A percentile compares a stretch with the other conserved stretches of the same genome.
Evolutionary conservation across 2,329 filamentous ascomycete species (phyloP).

Genomic region (Corynespora cassiicola): DNA sequence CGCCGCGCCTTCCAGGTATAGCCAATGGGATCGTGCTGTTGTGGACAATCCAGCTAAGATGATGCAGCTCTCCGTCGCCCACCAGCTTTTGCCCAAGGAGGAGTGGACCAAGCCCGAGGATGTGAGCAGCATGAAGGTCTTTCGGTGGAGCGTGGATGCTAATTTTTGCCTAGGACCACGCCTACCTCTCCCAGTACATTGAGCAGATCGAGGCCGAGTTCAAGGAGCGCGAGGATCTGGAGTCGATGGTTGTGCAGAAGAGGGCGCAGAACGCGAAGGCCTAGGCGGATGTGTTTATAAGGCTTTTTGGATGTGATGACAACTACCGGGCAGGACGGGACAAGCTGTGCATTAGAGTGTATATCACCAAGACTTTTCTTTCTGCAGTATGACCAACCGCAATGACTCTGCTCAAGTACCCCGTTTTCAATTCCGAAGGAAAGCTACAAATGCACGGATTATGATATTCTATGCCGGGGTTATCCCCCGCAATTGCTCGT

Average conservation of each 20-base stretch:
- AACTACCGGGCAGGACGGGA: conserved; percentile 15
- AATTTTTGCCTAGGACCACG: conserved; percentile 60
- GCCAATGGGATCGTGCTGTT: background rate
- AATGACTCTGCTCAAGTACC: no score
- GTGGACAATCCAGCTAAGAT: conserved; percentile 20
- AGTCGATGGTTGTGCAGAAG: conserved; percentile 67
- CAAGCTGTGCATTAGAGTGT: conserved; percentile 49
- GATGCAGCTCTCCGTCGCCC: conserved; percentile 67
- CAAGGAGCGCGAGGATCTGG: conserved; percentile 72
- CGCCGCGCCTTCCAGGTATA: conserved; percentile 89
- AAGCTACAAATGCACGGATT: no score
- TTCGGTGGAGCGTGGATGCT: conserved; percentile 12
- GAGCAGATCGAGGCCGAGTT: conserved; percentile 71
- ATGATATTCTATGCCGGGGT: no score
- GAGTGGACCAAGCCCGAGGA: conserved; percentile 74
- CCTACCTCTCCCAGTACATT: conserved; percentile 73
- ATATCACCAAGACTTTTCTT: conserved; percentile 39
- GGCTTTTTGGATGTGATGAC: conserved; percentile 14
- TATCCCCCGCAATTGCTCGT: no score
- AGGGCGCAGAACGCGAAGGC: conserved; percentile 35
- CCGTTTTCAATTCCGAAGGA: no score
- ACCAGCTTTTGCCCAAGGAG: conserved; percentile 67
- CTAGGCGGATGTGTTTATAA: conserved; percentile 30
- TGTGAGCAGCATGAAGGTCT: conserved; percentile 49
- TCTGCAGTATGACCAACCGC: conserved; percentile 4